These are phyloP conservation scores for Candida freyschussii DNA, from an alignment of 1,139 yeast species.

Conservation along the genomic window DNA sequence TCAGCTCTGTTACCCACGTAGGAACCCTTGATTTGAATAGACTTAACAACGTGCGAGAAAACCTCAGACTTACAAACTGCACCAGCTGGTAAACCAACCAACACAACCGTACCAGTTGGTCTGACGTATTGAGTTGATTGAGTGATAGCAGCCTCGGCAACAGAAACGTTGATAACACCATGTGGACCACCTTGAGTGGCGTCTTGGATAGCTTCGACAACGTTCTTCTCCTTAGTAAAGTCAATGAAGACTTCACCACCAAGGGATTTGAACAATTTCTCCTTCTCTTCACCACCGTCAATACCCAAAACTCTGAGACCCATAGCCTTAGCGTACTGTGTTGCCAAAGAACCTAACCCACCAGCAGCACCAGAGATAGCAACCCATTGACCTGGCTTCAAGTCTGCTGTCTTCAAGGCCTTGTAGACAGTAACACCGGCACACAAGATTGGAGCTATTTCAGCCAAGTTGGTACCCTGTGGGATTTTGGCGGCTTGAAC, in stretches of 20 bases:
- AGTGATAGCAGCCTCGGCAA: conserved; percentile 60
- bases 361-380: conserved; percentile 78
- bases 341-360: conserved; percentile 71
- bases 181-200: conserved; percentile 72
- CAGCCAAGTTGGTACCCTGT: conserved; percentile 59
- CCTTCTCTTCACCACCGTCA: conserved; percentile 73
- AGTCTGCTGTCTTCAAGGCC: conserved; percentile 66
- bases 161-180: conserved; percentile 70
- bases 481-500: conserved; percentile 72
- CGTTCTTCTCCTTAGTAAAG: conserved; percentile 53
- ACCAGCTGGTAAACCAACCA: conserved; percentile 72
- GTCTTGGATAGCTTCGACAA: conserved; percentile 48
- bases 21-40: conserved; percentile 63
- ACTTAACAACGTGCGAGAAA: conserved; percentile 60
- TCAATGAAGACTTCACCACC: conserved; percentile 71
- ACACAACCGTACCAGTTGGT: conserved; percentile 64
- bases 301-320: conserved; percentile 70
- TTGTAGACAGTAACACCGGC: conserved; percentile 81
- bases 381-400: conserved; percentile 69
- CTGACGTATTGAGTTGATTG: conserved; percentile 64
- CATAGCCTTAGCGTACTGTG: conserved; percentile 70
- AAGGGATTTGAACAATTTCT: conserved; percentile 45
- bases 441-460: conserved; percentile 69
- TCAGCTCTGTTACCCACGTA: conserved; percentile 82
- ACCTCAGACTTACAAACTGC: conserved; percentile 62